Percentiles rank a stretch among this genome's conserved stretches.
Conservation (phyloP, 1,284 basidiomycete species). For the Clitocybe nebularis region DNA sequence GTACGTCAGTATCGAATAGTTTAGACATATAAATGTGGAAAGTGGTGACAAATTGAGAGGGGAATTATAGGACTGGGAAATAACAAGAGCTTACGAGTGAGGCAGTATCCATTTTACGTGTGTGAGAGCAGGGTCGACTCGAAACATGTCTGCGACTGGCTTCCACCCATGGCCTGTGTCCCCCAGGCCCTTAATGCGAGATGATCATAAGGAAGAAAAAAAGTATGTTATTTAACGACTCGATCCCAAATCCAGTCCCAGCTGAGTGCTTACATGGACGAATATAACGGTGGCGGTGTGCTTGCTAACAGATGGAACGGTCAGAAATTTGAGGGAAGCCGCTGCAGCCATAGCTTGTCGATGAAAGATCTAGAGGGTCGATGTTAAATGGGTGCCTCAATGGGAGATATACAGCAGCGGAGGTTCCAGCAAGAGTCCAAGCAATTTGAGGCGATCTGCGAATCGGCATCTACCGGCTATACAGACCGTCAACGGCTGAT, state of each 20-base stretch:
- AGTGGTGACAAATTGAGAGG: constrained; percentile 1
- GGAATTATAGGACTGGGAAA: constrained; percentile 1
- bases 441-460: constrained; percentile 28
- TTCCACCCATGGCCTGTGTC: constrained; percentile 77
- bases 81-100: constrained; percentile 52
- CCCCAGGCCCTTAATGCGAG: constrained; percentile 57
- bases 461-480: constrained; percentile 38
- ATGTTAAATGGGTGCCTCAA: constrained; percentile 15
- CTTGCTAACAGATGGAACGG: constrained; percentile 49
- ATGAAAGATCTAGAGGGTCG: constrained; percentile 16
- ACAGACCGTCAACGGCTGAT: background rate
- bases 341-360: constrained; percentile 22
- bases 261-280: constrained; percentile 63
- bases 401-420: constrained; percentile 16
- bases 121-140: constrained; percentile 44
- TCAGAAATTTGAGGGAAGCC: constrained; percentile 43
- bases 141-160: constrained; percentile 67
- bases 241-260: too few relatives aligned
- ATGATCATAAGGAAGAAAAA: constrained; percentile 5
- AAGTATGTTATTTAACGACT: constrained; percentile 9
- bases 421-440: constrained; percentile 7
- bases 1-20: constrained; percentile 8
- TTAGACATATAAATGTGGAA: constrained; percentile 3
- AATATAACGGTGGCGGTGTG: constrained; percentile 90
- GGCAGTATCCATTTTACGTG: constrained; percentile 85